Evolutionary conservation across 345 rosid genomes (phyloP).

Genomic region (Raphanus raphanistrum): DNA sequence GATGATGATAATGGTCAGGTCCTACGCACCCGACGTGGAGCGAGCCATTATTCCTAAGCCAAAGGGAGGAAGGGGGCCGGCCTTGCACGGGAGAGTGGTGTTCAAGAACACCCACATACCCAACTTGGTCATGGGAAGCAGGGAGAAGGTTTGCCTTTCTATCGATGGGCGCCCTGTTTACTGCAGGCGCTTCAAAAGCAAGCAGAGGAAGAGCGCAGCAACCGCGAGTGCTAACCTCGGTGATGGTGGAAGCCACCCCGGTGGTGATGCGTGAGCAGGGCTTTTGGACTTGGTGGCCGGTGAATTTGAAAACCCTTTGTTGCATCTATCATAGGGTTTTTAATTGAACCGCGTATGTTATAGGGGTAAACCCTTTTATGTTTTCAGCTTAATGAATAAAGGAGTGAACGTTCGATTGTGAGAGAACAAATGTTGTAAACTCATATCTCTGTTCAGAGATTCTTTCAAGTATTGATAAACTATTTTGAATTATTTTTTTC

Average conservation of each 20-base stretch:
- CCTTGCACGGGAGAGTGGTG: conserved; percentile 10
- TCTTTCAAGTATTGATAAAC: background rate
- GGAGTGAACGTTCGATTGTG: background rate
- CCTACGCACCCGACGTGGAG: background rate
- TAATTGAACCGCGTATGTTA: background rate
- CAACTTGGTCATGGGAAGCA: background rate
- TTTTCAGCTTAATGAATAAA: conserved; percentile 1
- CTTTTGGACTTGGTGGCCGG: background rate
- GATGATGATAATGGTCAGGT: conserved; percentile 3
- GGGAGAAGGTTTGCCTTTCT: background rate
- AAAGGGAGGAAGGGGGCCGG: background rate
- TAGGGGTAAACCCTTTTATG: background rate
- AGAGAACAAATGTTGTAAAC: background rate
- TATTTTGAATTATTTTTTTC: background rate
- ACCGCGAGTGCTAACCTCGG: background rate
- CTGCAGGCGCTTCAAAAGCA: background rate
- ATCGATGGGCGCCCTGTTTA: background rate
- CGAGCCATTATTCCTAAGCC: background rate
- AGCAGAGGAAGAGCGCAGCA: background rate
- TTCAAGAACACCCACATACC: background rate
- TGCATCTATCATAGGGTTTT: background rate
- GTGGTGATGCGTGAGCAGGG: background rate
- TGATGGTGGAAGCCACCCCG: background rate
- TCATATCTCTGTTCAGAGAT: background rate
- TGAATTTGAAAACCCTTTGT: background rate